A percentile compares a stretch with the other conserved stretches of the same genome.
Evolutionary conservation across 306 rosid genomes (phyloP).

Genomic region (Quercus berberidifolia): DNA sequence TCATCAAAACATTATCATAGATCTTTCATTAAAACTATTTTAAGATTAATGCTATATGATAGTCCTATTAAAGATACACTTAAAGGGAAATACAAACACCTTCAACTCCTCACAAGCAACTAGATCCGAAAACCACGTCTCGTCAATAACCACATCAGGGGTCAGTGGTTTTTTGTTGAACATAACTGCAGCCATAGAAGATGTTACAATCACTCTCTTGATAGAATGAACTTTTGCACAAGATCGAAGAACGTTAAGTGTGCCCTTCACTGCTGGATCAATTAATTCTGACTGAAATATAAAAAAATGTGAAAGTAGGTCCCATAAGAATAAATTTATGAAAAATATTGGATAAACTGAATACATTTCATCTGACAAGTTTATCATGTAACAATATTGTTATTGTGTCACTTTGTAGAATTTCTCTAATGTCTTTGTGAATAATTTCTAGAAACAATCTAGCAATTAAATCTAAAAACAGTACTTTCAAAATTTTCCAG

Average conservation of each 20-base stretch:
- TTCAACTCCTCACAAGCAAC: slow-evolving; percentile 3
- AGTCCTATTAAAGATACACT: background rate
- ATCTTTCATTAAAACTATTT: background rate
- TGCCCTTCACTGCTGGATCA: slow-evolving; percentile 35
- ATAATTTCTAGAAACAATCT: background rate
- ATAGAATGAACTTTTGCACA: slow-evolving; percentile 6
- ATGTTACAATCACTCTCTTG: slow-evolving; percentile 25
- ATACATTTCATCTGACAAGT: background rate
- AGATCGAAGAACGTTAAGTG: slow-evolving; percentile 23
- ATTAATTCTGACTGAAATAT: slow-evolving; percentile 18
- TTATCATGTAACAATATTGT: background rate
- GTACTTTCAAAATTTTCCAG: background rate
- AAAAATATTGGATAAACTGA: background rate
- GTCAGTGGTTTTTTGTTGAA: slow-evolving; percentile 5
- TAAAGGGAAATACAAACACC: background rate
- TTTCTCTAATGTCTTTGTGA: too few species aligned
- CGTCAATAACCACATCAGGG: slow-evolving; percentile 20
- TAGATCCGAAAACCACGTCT: slow-evolving; percentile 24
- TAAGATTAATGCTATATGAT: background rate
- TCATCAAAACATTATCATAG: too few species aligned
- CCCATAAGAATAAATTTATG: background rate
- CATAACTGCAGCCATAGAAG: slow-evolving; percentile 16
- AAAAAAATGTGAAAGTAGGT: background rate
- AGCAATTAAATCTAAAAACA: background rate
- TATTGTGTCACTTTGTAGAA: too few species aligned